phyloP scores from a whole-genome alignment of 805 yeast species.

The Starmera amethionina region DNA sequence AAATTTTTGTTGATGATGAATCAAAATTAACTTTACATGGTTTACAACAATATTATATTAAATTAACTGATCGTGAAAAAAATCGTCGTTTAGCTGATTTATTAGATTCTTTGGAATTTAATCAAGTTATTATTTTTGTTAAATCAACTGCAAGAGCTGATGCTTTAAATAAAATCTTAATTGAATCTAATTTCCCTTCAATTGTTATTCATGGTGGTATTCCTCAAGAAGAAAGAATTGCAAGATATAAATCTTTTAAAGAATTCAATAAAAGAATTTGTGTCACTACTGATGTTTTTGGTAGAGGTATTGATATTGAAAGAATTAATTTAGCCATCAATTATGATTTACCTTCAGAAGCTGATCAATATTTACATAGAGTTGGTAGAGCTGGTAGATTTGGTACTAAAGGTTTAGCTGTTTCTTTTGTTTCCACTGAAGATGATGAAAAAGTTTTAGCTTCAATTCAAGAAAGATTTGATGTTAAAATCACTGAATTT shows the following conservation, averaged over 20 bases:
- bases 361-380: conserved; percentile 97
- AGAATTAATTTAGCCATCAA: conserved; percentile 97
- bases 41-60: conserved; percentile 91
- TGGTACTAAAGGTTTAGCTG: conserved; percentile 97
- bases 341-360: conserved; percentile 92
- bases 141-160: conserved; percentile 87
- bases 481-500: conserved; percentile 88
- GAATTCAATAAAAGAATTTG: conserved; percentile 98
- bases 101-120: conserved; percentile 89
- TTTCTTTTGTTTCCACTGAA: conserved; percentile 77
- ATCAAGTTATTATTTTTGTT: conserved; percentile 96
- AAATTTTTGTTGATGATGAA: conserved; percentile 95
- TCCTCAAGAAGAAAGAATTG: conserved; percentile 97
- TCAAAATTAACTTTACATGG: conserved; percentile 97
- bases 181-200: conserved; percentile 92
- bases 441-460: conserved; percentile 85
- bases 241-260: conserved; percentile 89
- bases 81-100: conserved; percentile 87
- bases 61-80: conserved; percentile 84
- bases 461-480: conserved; percentile 94
- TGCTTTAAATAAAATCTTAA: conserved; percentile 78
- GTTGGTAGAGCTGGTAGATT: conserved; percentile 99
- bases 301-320: conserved; percentile 99
- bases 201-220: conserved; percentile 93
- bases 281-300: conserved; percentile 96